Base-by-base conservation (phyloP, 306 rosid genomes). In the Pachyrhizus erosus region DNA sequence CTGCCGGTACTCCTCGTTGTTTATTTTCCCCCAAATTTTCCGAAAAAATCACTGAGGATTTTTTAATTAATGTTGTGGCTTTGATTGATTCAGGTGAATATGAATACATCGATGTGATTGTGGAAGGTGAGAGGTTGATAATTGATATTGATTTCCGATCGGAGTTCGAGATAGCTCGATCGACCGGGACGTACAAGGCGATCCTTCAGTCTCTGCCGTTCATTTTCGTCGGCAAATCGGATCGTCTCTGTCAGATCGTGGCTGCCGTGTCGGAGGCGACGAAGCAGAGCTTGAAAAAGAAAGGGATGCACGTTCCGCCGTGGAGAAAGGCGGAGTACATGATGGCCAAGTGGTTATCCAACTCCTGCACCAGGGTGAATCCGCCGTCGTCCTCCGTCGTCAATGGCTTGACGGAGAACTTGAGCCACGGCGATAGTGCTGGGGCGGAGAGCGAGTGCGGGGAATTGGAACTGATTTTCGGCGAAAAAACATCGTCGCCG, bases 271-370 rank as follows among this genome's bases (percentile, higher is more conserved):
- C 99, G 60, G 97, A 93, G 86, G 97, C 97, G 4, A 97, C 97
- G 23, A 92, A 84, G 34, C 94, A 87, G 83, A 96, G 99, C 76
- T 64, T 96, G 80, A 96, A 96, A 91, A 96, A 90, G 97, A 96
- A 96, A 64, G 99, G 98, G 4, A 93, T 96, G 99, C 99, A 88
- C 58, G 79, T 96, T 54, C 99, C 99, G 69, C 99, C 99, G 14
- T 96, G 99, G 99, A 86, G 99, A 73, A 91, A 91, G 68, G 91
- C 97, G 14, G 98, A 96, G 81, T 96, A 96, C 84, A 92, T 92
- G 91, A 76, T 86, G 7, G 97, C 98, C 43, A 96, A 96, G 80
- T 96, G 99, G 99, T 91, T 93, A 76, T 96, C 99, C 43, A 13
- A 91, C 14, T 37, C 96, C 3, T 85, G 89, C 21, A 81, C 87